Conservation (phyloP, 495 filamentous ascomycete genomes). For the Aspergillus conjunctus region DNA sequence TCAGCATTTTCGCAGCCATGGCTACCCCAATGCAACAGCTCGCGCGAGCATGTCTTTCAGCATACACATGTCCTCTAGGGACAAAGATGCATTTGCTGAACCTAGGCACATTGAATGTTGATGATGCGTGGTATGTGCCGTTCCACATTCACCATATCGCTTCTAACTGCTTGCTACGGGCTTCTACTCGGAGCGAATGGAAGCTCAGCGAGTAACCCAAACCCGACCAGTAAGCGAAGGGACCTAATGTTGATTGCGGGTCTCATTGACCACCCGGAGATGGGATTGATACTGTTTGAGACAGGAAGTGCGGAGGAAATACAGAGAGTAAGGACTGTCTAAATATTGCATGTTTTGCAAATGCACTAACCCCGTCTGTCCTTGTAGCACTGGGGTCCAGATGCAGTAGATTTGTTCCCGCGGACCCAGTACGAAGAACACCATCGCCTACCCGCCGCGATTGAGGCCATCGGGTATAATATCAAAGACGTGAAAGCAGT, state of each 20-base stretch:
- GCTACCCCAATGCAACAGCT: slow-evolving; percentile 11
- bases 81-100: slow-evolving; percentile 38
- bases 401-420: slow-evolving; percentile 48
- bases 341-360: not conserved
- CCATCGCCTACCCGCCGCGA: slow-evolving; percentile 48
- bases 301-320: slow-evolving; percentile 53
- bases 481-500: slow-evolving; percentile 56
- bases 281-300: slow-evolving; percentile 55
- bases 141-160: not conserved
- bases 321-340: slow-evolving; percentile 29
- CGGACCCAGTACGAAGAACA: slow-evolving; percentile 43
- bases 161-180: slow-evolving; percentile 15
- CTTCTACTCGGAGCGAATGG: slow-evolving; percentile 33
- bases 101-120: slow-evolving; percentile 30
- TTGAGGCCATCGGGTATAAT: slow-evolving; percentile 48
- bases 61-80: slow-evolving; percentile 23
- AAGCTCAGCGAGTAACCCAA: slow-evolving; percentile 28
- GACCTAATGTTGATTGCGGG: slow-evolving; percentile 46
- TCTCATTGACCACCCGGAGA: slow-evolving; percentile 53
- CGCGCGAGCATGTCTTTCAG: slow-evolving; percentile 8
- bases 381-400: slow-evolving; percentile 38
- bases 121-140: slow-evolving; percentile 30
- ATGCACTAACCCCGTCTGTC: not conserved
- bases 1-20: too few species aligned
- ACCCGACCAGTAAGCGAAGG: slow-evolving; percentile 40